Base-by-base conservation (phyloP, 345 rosid species). In the Eucalyptus tenuipes region DNA sequence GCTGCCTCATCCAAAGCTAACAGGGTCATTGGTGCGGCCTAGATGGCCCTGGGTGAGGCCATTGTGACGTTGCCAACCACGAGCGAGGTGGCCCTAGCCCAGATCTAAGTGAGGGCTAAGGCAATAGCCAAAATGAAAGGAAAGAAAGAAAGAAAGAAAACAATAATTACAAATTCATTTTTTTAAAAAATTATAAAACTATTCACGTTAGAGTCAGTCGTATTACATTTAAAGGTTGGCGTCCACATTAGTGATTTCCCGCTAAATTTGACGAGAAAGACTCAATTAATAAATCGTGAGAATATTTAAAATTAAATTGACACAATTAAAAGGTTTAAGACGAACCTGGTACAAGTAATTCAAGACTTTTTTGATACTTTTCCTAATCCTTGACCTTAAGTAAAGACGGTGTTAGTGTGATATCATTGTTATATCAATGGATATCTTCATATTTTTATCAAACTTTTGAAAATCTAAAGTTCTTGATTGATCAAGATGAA, bases 191-290 rank as follows among this genome's bases (percentile, higher is more conserved):
- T 52, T 20, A 52, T 20, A 4, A 52, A 52, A 52, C 25, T 3
- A 18, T 52, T 2, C 4, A 52, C 1, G 0, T 52, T 52, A 20
- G 10, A 20, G 10, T 52, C 0, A 5, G 1, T 52, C 0, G 5
- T 20, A 10, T 52, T 52, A 20, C 10, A 7, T 52, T 52, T 52
- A 52, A 18, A 52, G 57, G 10, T 18, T 52, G 10, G 4, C 10
- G 0, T 52, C 0, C 10, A 52, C 25, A 1, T 52, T 0, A 8
- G 2, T 0, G 1, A 52, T 52, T 52, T 52, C 10, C 10, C 0
- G 9, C 1, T 52, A 20, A 18, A 3, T 52, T 52, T 52, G 25
- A 20, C 0, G 0, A 0, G 10, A 52, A 52, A 52, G 2, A 20
- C 10, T 52, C 57, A 52, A 52, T 52, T 52, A 8, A 52, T 52